Evolutionary conservation across 192 early-diverging fungal species (phyloP), one percentile per base, ranked within the genome.

Genomic region (Linnemannia exigua): DNA sequence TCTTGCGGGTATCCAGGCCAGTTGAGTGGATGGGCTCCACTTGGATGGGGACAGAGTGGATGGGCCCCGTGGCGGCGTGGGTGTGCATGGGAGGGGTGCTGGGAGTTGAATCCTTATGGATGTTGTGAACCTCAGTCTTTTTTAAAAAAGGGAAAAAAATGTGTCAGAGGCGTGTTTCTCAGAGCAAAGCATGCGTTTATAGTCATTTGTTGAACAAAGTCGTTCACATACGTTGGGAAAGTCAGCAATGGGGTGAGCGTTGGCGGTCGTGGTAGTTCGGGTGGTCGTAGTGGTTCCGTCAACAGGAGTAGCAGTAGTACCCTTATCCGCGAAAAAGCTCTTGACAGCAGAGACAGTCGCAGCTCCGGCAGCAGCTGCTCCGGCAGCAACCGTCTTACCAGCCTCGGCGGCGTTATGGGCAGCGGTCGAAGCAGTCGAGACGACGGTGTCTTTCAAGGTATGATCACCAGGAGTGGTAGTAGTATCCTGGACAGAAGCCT

Each of bases 1-100:
- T n/a, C 41, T 44, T 44, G 58, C 25, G 15, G 25, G 25, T 31
- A 12, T 31, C 28, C 25, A 63, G 28, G 28, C 58, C 58, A 3
- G 58, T 63, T 11, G 58, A 63, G 58, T 63, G 58, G 58, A 63
- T 63, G 58, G 58, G 58, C 58, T 63, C 58, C 1, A 63, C 28
- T 11, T 63, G 11, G 28, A 63, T 3, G 28, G 58, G 58, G 44
- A 33, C 46, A 0, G 63, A 41, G 36, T 50, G n/a, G 14, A 22
- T 46, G 38, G 75, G 61, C 0, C 36, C 75, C 9, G 72, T 38
- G 31, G 50, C 72, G 17, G 72, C 51, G 20, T 63, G 58, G 58
- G 58, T 28, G 58, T 54, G 52, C 0, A 54, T 25, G 22, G 11
- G 12, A 12, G n/a, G 58, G 22, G 22, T 54, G 25, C 12, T 20